Evolutionary conservation across 2,329 filamentous ascomycete species (phyloP), one percentile per base, ranked within the genome.

Genomic region (Fusarium haematococcum): DNA sequence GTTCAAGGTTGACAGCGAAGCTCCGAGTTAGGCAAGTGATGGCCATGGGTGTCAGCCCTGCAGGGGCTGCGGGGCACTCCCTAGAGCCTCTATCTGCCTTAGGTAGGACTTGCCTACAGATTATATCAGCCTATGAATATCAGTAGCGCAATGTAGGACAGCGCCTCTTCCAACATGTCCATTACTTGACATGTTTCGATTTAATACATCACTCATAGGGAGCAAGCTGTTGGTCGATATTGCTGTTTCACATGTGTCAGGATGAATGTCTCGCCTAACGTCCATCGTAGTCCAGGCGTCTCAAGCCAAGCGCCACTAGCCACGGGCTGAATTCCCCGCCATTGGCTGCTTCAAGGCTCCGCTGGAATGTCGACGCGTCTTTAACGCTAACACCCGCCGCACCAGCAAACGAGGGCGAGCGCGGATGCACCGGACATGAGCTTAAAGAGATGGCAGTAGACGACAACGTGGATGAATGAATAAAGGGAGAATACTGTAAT

Each of bases 31-130:
- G 48, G 48, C 48, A 52, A 52, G 48, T 32, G 48, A 52, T 32
- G 18, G 25, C 27, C 70, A 71, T 73, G 43, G 70, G 33, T 60
- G 43, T 50, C 35, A 59, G 48, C 66, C 69, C 70, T 52, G 48
- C 27, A 52, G 48, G 27, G 6, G 18, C 25, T 32, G 48, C 48
- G 48, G 48, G 48, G 48, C 25, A 52, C 18, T 41, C 9, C 2
- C 9, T 5, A n/a, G 14, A 50, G 45, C 45, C 16, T 50, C 25
- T 30, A 11, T 27, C 23, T 27, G 16, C 45, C 45, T 52, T 32
- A 30, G 48, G 25, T 32, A 32, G 48, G 25, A 52, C 27, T 52
- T 20, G 6, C 6, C 27, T 30, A 32, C 9, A 50, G 9, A 30
- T 52, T 10, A 50, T 50, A 6, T 27, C 23, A n/a, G 10, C 48